Base-by-base conservation (phyloP, 495 filamentous ascomycete genomes). In the Trichoderma erinaceum region DNA sequence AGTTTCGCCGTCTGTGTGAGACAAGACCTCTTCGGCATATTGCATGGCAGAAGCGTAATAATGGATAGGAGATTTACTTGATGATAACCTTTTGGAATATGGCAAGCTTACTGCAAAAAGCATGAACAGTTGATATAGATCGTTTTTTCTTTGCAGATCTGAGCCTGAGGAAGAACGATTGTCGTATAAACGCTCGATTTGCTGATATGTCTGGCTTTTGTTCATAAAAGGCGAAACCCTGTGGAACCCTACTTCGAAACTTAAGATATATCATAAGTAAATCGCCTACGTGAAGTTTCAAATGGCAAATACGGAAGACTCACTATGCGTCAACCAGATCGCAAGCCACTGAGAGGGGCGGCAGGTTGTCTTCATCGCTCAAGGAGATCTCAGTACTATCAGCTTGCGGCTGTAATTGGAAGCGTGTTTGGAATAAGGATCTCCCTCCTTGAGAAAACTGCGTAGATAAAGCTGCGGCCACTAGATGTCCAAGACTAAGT, bases 51-150 rank as follows among this genome's bases (percentile, higher is more conserved):
- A 56, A 6, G 50, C 50, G n/a, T 56, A 56, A 7, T 56, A 56
- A 56, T 56, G 50, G 21, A 56, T 56, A 3, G 50, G 50, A 21
- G 50, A 56, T 56, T 56, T 56, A 23, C 21, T 56, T 56, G 50
- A 56, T 12, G 50, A 25, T 56, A 8, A 6, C 18, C 50, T 16
- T 11, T 23, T 56, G 3, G 50, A 56, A 25, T 56, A 56, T 56
- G 50, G 50, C 50, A n/a, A 56, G n/a, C n/a, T n/a, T 10, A 56
- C 50, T 56, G 50, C 50, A 56, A 56, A 56, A 56, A 56, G 21
- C 50, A 56, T 56, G 50, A 21, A 56, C n/a, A 56, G 10, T n/a
- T 56, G 50, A 56, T 56, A 56, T 6, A 56, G n/a, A n/a, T 56
- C 50, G 50, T 56, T 56, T 56, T 56, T 56, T 21, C 50, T 21